phyloP scores from a whole-genome alignment of 805 yeast species.

The Starmerella kuoi region DNA sequence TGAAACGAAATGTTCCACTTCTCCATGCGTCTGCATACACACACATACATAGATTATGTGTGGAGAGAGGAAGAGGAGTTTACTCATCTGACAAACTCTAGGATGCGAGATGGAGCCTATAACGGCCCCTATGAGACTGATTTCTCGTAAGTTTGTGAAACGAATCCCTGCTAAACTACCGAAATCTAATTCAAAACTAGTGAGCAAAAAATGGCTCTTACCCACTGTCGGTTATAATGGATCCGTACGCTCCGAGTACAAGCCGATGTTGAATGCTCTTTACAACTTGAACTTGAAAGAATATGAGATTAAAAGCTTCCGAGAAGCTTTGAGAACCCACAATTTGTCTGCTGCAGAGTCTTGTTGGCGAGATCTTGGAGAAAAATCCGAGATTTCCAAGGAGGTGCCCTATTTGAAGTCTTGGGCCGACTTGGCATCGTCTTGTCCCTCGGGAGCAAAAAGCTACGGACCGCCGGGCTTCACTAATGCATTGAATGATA shows the following conservation, averaged over 20 bases:
- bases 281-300: neutral
- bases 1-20: neutral
- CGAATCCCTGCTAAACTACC: neutral
- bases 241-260: neutral
- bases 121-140: slow-evolving; percentile 1
- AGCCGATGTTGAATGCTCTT: slow-evolving; percentile 5
- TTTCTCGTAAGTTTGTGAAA: slow-evolving; percentile 1
- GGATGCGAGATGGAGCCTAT: neutral
- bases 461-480: slow-evolving; percentile 10
- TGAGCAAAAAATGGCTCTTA: slow-evolving; percentile 9
- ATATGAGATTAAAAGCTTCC: neutral
- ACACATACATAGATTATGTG: too few species aligned
- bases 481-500: slow-evolving; percentile 7
- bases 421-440: neutral
- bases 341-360: neutral
- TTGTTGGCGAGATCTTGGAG: neutral
- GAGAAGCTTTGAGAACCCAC: neutral
- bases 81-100: too few species aligned
- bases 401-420: neutral
- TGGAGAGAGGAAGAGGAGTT: too few species aligned
- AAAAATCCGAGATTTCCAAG: neutral
- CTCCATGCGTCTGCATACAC: too few species aligned
- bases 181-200: neutral
- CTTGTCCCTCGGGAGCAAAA: too few species aligned
- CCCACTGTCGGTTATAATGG: slow-evolving; percentile 9